Base-by-base conservation (phyloP, 129 eudicot species). In the Flaveria robusta region DNA sequence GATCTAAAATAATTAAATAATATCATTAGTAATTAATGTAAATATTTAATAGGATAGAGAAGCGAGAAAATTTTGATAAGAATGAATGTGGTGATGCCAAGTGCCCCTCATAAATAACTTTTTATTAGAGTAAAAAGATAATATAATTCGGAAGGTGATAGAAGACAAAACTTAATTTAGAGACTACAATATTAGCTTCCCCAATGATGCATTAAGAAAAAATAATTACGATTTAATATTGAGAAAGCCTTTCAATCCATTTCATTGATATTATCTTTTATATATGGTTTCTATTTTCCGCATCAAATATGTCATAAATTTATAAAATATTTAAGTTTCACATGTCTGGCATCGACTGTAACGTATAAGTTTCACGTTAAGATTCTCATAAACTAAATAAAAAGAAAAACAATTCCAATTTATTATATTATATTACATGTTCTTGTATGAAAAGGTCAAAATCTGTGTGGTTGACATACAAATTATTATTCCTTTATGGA, bases 271-370 rank as follows among this genome's bases (percentile, higher is more conserved):
- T 11, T 20, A 49, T 9, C 9, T 37, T 34, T 41, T 13, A 55
- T 34, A 24, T 13, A 55, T 78, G 43, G 71, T 46, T 70, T 59
- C 82, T 20, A 29, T 70, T 78, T 70, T 78, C 82, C 76, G 62
- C 64, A 70, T 43, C 68, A 29, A 56, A 9, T 31, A 16, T 66
- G 24, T 1, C 27, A 71, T 3, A 71, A 16, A 7, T 65, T 29
- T 16, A 64, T 64, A 64, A 5, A 64, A 27, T 15, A 64, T 37
- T 37, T 26, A 39, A 18, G 8, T 47, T 14, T 26, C 24, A 6
- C 29, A 10, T 13, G 13, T 77, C 45, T 67, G 18, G 69, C 3
- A 15, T 76, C 10, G 24, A 51, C 14, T 23, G 10, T 26, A 4
- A 1, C 76, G 31, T 56, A n/a, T 55, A 11, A 16, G 27, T 5